phyloP scores from a whole-genome alignment of 139 green algal genomes.

The Ostreobium quekettii region DNA sequence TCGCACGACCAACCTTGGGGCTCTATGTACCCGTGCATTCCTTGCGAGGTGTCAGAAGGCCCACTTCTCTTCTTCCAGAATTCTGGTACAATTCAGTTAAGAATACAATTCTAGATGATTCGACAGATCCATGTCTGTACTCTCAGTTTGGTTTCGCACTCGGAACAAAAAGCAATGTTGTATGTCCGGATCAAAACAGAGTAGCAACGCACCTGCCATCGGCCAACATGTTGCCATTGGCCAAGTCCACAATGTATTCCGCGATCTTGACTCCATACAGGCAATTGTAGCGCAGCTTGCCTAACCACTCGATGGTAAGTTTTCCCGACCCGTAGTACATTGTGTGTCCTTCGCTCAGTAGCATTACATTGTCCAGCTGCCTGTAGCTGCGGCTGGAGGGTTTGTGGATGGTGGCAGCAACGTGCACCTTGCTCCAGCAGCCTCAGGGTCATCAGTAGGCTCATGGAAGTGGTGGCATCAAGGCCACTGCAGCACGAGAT shows the following conservation, averaged over 20 bases:
- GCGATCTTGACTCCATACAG: constrained; percentile 66
- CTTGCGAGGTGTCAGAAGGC: no score
- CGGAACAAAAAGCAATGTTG: no score
- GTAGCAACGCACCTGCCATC: no score
- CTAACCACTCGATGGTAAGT: constrained; percentile 54
- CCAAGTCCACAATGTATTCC: constrained; percentile 73
- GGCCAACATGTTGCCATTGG: constrained; percentile 59
- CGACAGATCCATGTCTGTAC: no score
- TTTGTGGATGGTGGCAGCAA: constrained; percentile 92
- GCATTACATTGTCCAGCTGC: constrained; percentile 66
- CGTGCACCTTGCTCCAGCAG: constrained; percentile 58
- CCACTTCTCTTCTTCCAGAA: no score
- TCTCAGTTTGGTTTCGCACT: no score
- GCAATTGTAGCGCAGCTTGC: constrained; percentile 37
- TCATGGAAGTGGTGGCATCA: constrained; percentile 86
- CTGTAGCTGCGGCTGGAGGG: constrained; percentile 71
- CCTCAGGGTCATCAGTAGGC: constrained; percentile 64
- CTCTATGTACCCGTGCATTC: no score
- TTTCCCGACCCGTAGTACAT: constrained; percentile 71
- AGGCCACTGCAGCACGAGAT: constrained; percentile 63
- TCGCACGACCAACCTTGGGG: no score
- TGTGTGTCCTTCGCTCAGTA: constrained; percentile 56
- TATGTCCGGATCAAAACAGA: no score
- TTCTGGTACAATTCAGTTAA: no score
- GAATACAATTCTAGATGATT: no score